phyloP scores from a whole-genome alignment of 257 asterid species.

The Verbascum thapsus region DNA sequence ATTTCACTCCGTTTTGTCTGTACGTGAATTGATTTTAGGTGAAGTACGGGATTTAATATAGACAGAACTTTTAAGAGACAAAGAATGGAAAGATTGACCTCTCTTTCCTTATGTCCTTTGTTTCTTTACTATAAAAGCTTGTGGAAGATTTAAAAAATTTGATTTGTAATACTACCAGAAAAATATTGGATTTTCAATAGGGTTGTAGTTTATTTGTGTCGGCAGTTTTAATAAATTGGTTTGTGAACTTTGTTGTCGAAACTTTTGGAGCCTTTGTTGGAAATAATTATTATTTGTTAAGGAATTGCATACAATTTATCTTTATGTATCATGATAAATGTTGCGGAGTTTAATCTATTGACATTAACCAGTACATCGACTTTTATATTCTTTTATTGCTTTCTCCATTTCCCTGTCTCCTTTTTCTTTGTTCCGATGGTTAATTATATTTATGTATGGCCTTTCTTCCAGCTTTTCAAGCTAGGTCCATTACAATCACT shows the following conservation, averaged over 20 bases:
- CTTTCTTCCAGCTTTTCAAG: conserved; percentile 72
- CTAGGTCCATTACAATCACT: conserved; percentile 68
- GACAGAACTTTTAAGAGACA: background rate
- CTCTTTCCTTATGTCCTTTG: conserved; percentile 9
- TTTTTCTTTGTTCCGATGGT: conserved; percentile 21
- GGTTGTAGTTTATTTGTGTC: background rate
- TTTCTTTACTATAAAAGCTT: background rate
- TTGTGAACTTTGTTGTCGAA: conserved; percentile 21
- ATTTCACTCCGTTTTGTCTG: background rate
- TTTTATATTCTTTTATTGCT: conserved; percentile 21
- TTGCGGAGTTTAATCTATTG: conserved; percentile 6
- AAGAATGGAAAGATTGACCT: background rate
- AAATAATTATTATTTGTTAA: background rate
- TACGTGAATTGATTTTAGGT: conserved; percentile 1
- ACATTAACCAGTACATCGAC: conserved; percentile 10
- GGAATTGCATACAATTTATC: background rate
- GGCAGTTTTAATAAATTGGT: conserved; percentile 18
- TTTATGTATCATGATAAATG: conserved; percentile 6
- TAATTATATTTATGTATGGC: conserved; percentile 17
- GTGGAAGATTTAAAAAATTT: conserved; percentile 29
- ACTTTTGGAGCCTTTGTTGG: conserved; percentile 12
- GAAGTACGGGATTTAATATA: conserved; percentile 3
- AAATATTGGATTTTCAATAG: background rate
- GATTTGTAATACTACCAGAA: background rate
- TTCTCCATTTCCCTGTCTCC: background rate